Evolutionary conservation across 352 stramenopile species (phyloP).

Genomic region (Globisporangium viniferum): DNA sequence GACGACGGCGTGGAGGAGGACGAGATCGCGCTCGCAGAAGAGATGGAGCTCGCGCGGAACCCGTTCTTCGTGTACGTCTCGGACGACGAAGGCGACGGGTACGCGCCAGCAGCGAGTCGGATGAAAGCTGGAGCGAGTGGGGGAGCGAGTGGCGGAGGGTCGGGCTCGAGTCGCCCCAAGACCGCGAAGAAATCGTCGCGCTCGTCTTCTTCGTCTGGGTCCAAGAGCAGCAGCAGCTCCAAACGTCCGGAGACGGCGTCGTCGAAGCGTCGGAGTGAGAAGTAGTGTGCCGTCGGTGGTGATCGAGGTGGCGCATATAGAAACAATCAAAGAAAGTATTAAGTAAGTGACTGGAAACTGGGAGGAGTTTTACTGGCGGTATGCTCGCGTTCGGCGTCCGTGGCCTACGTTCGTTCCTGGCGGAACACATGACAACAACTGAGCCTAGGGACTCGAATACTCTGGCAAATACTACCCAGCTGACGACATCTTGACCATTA

Average conservation of each 20-base stretch:
- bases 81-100: slow-evolving; percentile 77
- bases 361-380: background rate
- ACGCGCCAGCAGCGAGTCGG: slow-evolving; percentile 54
- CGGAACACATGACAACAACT: background rate
- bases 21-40: slow-evolving; percentile 60
- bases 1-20: slow-evolving; percentile 46
- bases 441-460: background rate
- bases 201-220: slow-evolving; percentile 29
- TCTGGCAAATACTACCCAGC: background rate
- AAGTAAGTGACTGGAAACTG: background rate
- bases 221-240: slow-evolving; percentile 24
- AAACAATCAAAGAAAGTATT: background rate
- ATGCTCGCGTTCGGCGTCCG: background rate
- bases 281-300: slow-evolving; percentile 10
- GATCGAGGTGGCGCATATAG: background rate
- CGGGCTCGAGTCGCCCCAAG: slow-evolving; percentile 35
- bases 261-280: slow-evolving; percentile 56
- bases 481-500: background rate
- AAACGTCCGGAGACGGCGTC: slow-evolving; percentile 59
- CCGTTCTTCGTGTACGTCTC: slow-evolving; percentile 85
- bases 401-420: background rate
- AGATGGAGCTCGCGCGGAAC: slow-evolving; percentile 68
- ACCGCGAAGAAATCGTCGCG: slow-evolving; percentile 52
- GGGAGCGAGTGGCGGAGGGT: background rate
- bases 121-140: slow-evolving; percentile 28